phyloP scores from a whole-genome alignment of 306 rosid genomes.

The Malus sylvestris region DNA sequence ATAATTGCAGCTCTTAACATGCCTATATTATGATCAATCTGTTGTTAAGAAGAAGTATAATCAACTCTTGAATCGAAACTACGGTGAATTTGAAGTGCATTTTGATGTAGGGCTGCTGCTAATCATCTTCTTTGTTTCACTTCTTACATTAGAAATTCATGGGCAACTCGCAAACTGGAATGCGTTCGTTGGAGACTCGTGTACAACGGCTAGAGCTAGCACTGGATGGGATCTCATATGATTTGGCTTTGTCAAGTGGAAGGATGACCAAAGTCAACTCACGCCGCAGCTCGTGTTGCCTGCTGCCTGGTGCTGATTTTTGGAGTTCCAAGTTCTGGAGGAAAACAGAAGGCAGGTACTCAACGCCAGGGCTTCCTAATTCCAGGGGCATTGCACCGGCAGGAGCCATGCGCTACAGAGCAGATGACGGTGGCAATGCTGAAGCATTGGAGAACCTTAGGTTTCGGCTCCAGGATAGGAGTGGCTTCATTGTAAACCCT shows the following conservation, averaged over 20 bases:
- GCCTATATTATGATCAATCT: background rate
- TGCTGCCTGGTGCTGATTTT: slow-evolving; percentile 74
- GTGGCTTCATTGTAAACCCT: slow-evolving; percentile 83
- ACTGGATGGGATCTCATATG: slow-evolving; percentile 85
- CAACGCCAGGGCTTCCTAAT: slow-evolving; percentile 43
- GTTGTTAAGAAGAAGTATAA: background rate
- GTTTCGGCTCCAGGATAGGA: slow-evolving; percentile 42
- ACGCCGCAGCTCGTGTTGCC: slow-evolving; percentile 50
- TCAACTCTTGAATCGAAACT: background rate
- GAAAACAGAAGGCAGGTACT: slow-evolving; percentile 50
- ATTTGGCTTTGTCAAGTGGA: slow-evolving; percentile 81
- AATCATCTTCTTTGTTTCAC: slow-evolving; percentile 1
- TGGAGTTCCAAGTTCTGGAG: slow-evolving; percentile 82
- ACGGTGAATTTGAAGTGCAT: background rate
- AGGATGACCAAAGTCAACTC: slow-evolving; percentile 50
- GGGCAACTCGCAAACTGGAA: slow-evolving; percentile 88
- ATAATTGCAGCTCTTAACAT: background rate
- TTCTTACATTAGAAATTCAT: slow-evolving; percentile 60
- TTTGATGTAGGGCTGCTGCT: background rate
- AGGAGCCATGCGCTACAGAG: slow-evolving; percentile 33
- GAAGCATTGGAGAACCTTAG: slow-evolving; percentile 42
- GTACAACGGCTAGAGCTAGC: slow-evolving; percentile 94
- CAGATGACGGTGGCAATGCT: slow-evolving; percentile 28
- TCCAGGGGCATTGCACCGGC: slow-evolving; percentile 35
- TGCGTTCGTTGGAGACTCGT: slow-evolving; percentile 89